Evolutionary conservation across 148 eudicot genomes (phyloP).

Genomic region (Chenopodium berlandieri): DNA sequence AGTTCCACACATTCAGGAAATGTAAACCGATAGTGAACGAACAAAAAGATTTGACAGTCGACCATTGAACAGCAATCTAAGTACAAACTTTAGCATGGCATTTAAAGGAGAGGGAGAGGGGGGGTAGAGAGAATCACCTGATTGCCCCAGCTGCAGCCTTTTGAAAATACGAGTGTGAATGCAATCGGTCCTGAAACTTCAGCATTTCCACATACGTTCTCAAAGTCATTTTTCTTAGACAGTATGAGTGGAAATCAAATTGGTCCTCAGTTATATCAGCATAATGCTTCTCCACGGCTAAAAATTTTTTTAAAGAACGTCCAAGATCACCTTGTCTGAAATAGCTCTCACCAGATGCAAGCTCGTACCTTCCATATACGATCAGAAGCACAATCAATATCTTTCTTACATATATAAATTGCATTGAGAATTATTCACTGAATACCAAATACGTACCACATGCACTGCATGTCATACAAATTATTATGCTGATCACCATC

Average conservation of each 20-base stretch:
- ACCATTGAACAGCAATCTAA: not conserved
- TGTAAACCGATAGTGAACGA: not conserved
- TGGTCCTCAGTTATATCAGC: constrained; percentile 97
- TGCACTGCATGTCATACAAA: constrained; percentile 99
- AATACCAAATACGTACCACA: constrained; percentile 62
- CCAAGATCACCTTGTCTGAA: constrained; percentile 97
- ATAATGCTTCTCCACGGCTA: constrained; percentile 98
- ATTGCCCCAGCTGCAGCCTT: constrained; percentile 95
- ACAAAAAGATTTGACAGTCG: not conserved
- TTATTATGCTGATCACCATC: constrained; percentile 97
- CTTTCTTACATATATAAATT: not conserved
- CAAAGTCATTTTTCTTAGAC: constrained; percentile 96
- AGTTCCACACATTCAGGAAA: not conserved
- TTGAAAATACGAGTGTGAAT: constrained; percentile 87
- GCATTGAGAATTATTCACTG: not conserved
- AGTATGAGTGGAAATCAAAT: constrained; percentile 96
- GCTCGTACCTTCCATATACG: constrained; percentile 72
- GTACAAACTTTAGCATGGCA: constrained; percentile 7
- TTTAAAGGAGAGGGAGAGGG: not conserved
- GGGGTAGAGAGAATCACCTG: constrained; percentile 41
- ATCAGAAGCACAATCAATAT: constrained; percentile 5
- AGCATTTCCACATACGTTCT: constrained; percentile 92
- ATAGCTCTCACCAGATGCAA: constrained; percentile 97
- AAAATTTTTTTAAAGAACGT: constrained; percentile 81
- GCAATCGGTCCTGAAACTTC: constrained; percentile 92